Percentiles rank a stretch among this genome's conserved stretches.
Evolutionary conservation across 441 rosid species (phyloP).

Genomic region (Sinapis alba): DNA sequence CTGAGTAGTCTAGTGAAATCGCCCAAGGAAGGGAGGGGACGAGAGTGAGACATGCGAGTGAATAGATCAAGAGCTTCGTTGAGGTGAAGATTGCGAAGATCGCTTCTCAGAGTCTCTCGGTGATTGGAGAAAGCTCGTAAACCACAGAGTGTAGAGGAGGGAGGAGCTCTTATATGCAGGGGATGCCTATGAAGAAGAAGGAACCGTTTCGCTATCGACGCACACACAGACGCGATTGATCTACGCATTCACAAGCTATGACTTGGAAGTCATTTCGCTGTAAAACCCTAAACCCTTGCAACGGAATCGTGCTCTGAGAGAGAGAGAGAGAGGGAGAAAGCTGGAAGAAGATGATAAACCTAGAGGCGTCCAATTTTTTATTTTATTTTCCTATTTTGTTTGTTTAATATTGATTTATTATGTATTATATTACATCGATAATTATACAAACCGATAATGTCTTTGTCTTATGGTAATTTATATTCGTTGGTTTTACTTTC

Average conservation of each 20-base stretch:
- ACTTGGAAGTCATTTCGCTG: conserved; percentile 2
- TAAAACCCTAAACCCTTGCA: too few species aligned
- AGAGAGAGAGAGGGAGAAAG: not conserved
- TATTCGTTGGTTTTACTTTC: too few species aligned
- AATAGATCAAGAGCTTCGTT: conserved; percentile 27
- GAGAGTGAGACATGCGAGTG: conserved; percentile 18
- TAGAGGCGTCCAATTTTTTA: too few species aligned
- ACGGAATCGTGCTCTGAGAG: not conserved
- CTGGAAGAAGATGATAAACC: too few species aligned
- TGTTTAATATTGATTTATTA: too few species aligned
- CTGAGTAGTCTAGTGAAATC: conserved; percentile 29
- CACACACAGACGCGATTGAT: conserved; percentile 29
- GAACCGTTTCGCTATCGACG: conserved; percentile 16
- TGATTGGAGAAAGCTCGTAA: conserved; percentile 25
- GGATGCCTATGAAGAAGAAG: not conserved
- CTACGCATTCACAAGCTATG: conserved; percentile 33
- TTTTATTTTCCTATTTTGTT: too few species aligned
- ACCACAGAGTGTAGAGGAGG: conserved; percentile 6
- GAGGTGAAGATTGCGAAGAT: conserved; percentile 17
- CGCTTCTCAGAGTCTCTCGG: conserved; percentile 9
- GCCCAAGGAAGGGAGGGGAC: conserved; percentile 22
- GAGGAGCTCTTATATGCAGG: not conserved
- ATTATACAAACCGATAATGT: too few species aligned
- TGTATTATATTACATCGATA: too few species aligned
- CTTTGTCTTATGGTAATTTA: too few species aligned